phyloP scores from a whole-genome alignment of 768 basidiomycete genomes.

The Phallus indusiatus region DNA sequence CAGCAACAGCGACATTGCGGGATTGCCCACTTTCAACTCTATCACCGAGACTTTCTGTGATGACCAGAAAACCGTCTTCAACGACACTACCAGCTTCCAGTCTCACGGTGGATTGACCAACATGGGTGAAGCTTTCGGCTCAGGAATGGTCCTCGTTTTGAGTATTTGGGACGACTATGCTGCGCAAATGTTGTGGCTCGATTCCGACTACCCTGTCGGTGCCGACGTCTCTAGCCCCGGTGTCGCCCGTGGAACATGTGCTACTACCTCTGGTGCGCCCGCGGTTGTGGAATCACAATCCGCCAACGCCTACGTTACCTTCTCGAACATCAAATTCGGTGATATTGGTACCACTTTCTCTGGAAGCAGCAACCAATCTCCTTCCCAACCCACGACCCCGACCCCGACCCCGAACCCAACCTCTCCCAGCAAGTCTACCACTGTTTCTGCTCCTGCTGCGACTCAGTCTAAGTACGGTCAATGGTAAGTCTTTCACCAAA shows the following conservation, averaged over 20 bases:
- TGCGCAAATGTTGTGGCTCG: conserved; percentile 49
- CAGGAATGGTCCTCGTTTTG: conserved; percentile 41
- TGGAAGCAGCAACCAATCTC: neutral
- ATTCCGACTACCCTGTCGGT: conserved; percentile 35
- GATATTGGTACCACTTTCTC: conserved; percentile 36
- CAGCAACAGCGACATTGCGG: conserved; percentile 36
- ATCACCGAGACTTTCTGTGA: conserved; percentile 41
- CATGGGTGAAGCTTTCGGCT: conserved; percentile 25
- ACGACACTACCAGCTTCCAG: conserved; percentile 33
- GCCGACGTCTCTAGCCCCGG: conserved; percentile 26
- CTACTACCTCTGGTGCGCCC: conserved; percentile 37
- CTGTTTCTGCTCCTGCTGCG: neutral
- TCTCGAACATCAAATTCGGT: conserved; percentile 46
- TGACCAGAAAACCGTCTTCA: conserved; percentile 34
- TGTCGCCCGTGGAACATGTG: conserved; percentile 40
- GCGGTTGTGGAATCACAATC: conserved; percentile 30
- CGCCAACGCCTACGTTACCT: conserved; percentile 35
- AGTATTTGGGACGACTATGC: conserved; percentile 46
- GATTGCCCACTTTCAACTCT: conserved; percentile 31
- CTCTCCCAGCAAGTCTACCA: neutral
- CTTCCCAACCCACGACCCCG: neutral
- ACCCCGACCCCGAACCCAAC: neutral
- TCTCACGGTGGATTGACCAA: conserved; percentile 30
- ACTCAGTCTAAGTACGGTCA: conserved; percentile 9
- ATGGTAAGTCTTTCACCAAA: conserved; percentile 1